Conservation (phyloP, 495 filamentous ascomycete genomes). For the Hamigera avellanea region DNA sequence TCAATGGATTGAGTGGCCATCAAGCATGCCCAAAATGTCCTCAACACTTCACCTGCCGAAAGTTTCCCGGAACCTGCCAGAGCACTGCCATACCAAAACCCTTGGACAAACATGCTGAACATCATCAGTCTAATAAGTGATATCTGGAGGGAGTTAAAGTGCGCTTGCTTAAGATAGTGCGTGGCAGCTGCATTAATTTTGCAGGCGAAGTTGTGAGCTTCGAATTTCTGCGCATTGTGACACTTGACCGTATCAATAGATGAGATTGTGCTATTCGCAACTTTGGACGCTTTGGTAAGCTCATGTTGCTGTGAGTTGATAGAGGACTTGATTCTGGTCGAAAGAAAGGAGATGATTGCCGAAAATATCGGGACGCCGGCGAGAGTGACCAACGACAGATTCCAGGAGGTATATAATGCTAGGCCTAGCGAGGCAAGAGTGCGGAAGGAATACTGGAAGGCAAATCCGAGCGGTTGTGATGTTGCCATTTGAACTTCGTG, state of each 20-base stretch:
- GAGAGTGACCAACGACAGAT: slow-evolving; percentile 72
- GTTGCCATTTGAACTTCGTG: slow-evolving; percentile 72
- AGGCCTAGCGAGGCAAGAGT: slow-evolving; percentile 51
- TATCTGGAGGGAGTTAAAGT: slow-evolving; percentile 56
- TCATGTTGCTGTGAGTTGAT: slow-evolving; percentile 59
- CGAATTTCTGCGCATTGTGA: slow-evolving; percentile 66
- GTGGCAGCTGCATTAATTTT: slow-evolving; percentile 47
- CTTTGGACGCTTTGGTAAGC: slow-evolving; percentile 60
- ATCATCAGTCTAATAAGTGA: slow-evolving; percentile 62
- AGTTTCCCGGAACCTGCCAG: slow-evolving; percentile 45
- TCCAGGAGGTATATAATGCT: slow-evolving; percentile 71
- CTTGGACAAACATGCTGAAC: slow-evolving; percentile 74
- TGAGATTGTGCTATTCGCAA: slow-evolving; percentile 52
- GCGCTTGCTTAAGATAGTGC: slow-evolving; percentile 57
- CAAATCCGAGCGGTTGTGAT: slow-evolving; percentile 64
- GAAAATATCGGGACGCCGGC: slow-evolving; percentile 61
- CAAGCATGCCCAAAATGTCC: slow-evolving; percentile 75
- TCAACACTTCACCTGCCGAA: slow-evolving; percentile 60
- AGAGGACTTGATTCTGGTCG: slow-evolving; percentile 46
- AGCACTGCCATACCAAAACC: slow-evolving; percentile 78
- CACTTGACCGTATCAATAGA: slow-evolving; percentile 82
- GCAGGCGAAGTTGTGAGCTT: slow-evolving; percentile 50
- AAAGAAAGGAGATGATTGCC: slow-evolving; percentile 44
- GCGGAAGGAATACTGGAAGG: slow-evolving; percentile 49
- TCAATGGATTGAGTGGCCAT: slow-evolving; percentile 65